Evolutionary conservation across 208 protist species (phyloP), one percentile per base, ranked within the genome.

Genomic region (Willaertia magna): DNA sequence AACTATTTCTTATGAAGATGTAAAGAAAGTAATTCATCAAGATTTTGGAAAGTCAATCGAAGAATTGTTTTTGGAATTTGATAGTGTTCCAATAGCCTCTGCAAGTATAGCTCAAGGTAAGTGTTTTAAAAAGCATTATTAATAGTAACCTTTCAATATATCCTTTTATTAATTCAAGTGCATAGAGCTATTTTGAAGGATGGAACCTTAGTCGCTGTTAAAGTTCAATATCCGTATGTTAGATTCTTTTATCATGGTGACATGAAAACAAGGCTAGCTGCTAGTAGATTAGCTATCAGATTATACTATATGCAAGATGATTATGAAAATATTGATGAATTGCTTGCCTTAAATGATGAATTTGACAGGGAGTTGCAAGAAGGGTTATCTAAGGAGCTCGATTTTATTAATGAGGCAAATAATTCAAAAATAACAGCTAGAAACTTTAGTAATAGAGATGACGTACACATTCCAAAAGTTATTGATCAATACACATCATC

Each of bases 81-180:
- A 92, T 55, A 43, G 52, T 74, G 34, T 52, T 48, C 91, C 92
- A 55, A 88, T 94, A 14, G 90, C 90, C 11, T 79, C 89, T 34
- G 92, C 91, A 11, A 91, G 88, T n/a, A 78, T 94, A 22, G 92
- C 92, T 40, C 92, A 94, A 34, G 6, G 16, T 51, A 16, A 20
- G 11, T 20, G 6, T 51, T 16, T 51, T 51, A 20, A 20, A 16
- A 51, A 20, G 16, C 6, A 51, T 51, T n/a, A n/a, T n/a, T n/a
- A n/a, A n/a, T n/a, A n/a, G n/a, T n/a, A n/a, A n/a, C n/a, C n/a
- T n/a, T n/a, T n/a, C n/a, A n/a, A n/a, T n/a, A n/a, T n/a, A n/a
- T n/a, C n/a, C n/a, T n/a, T n/a, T n/a, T 51, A 18, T 18, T 76
- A 43, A 18, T 44, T 76, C 4, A 43, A 44, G 75, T 79, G 1